Percentiles rank a stretch among this genome's conserved stretches.
Evolutionary conservation across 345 rosid species (phyloP).

Genomic region (Passiflora organensis): DNA sequence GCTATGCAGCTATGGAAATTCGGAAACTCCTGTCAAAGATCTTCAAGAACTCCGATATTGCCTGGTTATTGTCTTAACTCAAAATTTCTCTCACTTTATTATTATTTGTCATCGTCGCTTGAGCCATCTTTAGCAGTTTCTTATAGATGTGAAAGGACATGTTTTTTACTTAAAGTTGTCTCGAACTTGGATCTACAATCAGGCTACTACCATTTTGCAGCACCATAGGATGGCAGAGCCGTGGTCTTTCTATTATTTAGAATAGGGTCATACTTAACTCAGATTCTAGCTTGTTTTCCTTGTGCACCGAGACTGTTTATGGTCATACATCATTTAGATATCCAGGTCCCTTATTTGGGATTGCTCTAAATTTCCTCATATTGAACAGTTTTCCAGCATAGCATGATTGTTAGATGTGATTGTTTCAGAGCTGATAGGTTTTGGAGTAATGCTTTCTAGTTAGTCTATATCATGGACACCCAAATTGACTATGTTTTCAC

Average conservation of each 20-base stretch:
- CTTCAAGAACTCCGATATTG: conserved; percentile 47
- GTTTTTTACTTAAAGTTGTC: too few species aligned
- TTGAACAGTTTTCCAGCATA: not conserved
- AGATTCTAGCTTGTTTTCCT: too few species aligned
- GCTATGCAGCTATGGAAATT: conserved; percentile 75
- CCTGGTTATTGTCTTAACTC: conserved; percentile 42
- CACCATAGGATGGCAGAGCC: too few species aligned
- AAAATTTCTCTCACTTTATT: conserved; percentile 1
- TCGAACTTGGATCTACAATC: too few species aligned
- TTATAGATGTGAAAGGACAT: too few species aligned
- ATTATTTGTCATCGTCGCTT: not conserved
- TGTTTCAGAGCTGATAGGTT: not conserved
- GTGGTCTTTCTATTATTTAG: not conserved
- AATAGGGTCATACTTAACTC: not conserved
- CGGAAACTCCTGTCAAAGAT: conserved; percentile 62
- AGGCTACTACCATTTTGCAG: too few species aligned
- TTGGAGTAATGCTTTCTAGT: too few species aligned
- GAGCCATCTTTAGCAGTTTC: not conserved
- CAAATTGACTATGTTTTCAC: too few species aligned
- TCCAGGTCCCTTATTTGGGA: not conserved
- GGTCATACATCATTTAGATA: too few species aligned
- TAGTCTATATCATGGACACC: too few species aligned
- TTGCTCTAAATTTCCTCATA: not conserved
- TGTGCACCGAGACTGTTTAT: too few species aligned
- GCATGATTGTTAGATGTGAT: not conserved